Conservation (phyloP, 306 rosid genomes). For the Prunus armeniaca region DNA sequence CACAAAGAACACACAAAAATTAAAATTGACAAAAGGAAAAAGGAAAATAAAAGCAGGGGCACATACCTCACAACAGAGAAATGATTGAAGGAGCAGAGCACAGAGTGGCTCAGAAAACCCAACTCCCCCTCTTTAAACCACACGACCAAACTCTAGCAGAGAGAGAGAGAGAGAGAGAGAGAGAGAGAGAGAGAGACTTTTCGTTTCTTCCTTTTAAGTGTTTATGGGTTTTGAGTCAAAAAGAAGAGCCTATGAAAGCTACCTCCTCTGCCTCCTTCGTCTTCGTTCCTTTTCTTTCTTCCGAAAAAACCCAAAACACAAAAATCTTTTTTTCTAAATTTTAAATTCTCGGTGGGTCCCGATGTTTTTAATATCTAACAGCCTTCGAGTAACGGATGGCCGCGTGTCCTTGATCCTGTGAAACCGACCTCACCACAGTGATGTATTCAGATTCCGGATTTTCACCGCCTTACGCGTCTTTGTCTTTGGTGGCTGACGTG, state of each 20-base stretch:
- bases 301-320: background rate
- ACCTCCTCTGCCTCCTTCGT: slow-evolving; percentile 31
- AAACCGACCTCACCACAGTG: slow-evolving; percentile 31
- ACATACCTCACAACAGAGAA: slow-evolving; percentile 33
- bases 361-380: slow-evolving; percentile 17
- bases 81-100: slow-evolving; percentile 10
- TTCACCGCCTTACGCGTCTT: slow-evolving; percentile 36
- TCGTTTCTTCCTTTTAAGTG: slow-evolving; percentile 20
- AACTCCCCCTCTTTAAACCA: slow-evolving; percentile 9
- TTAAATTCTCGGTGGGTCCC: slow-evolving; percentile 17
- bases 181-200: slow-evolving; percentile 37
- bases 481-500: slow-evolving; percentile 38
- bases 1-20: background rate
- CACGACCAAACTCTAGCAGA: slow-evolving; percentile 25
- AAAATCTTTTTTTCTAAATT: background rate
- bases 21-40: background rate
- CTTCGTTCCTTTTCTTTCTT: background rate
- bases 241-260: slow-evolving; percentile 40
- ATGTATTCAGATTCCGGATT: slow-evolving; percentile 24
- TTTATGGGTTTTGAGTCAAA: slow-evolving; percentile 44
- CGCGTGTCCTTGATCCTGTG: slow-evolving; percentile 38
- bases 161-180: background rate
- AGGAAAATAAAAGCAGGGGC: background rate
- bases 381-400: background rate
- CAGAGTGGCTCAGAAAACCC: slow-evolving; percentile 2